Evolutionary conservation across 2,329 filamentous ascomycete genomes (phyloP), one percentile per base, ranked within the genome.

Genomic region (Cladobotryum protrusum): DNA sequence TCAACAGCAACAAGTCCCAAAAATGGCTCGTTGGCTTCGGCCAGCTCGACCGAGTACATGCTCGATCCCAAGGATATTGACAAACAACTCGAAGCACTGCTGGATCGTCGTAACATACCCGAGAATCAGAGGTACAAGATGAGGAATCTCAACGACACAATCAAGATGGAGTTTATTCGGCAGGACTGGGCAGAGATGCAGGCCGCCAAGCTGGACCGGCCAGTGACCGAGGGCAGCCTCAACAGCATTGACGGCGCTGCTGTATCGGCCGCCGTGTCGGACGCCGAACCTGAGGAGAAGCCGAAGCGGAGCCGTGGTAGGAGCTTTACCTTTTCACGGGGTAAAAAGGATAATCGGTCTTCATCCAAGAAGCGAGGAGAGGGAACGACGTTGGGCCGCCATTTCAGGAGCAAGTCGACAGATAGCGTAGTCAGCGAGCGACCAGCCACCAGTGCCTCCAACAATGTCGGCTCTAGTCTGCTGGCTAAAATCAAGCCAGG

Each of bases 41-140:
- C 44, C 34, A 43, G 45, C 3, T 39, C 50, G 34, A 18, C 81
- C 5, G 85, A 87, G 42, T 63, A 63, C 7, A 53, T 59, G n/a
- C 67, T 82, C 29, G 71, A 78, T 49, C 72, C 74, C n/a, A 71
- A 74, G 58, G 73, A 82, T 54, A 76, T 83, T 37, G 72, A 79
- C 54, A 70, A 67, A 50, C 78, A 82, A 54, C 74, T 82, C 43
- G 80, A 85, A 59, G 80, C 77, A 3, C 76, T 82, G 67, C 66
- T 95, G 67, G 89, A 96, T 64, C 83, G 91, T 15, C 81, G 92
- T 56, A 96, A 97, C 61, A 95, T 97, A 48, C 91, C 92, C 3
- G 88, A 95, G 62, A 87, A 96, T 56, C 90, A 96, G 75, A 80
- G 92, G 49, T 89, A 92, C 67, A 95, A 95, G 71, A 96, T 99